Evolutionary conservation across 192 early-diverging fungal species (phyloP).

Genomic region (Lunasporangiospora selenospora): DNA sequence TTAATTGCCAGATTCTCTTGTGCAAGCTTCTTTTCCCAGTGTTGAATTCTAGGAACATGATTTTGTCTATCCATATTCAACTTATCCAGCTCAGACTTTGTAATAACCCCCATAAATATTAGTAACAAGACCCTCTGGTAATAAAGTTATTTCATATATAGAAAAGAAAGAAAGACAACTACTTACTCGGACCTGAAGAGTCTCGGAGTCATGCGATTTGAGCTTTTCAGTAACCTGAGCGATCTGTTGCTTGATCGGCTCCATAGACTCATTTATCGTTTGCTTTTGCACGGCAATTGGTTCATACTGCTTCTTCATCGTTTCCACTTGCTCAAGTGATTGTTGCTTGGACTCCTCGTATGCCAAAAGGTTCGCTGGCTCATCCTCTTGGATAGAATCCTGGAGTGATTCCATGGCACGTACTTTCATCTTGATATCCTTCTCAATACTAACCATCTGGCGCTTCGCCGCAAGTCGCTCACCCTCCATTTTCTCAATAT

Average conservation of each 20-base stretch:
- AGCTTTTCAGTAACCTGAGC: constrained; percentile 44
- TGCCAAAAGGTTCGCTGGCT: constrained; percentile 66
- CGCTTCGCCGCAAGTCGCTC: constrained; percentile 11
- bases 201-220: neutral
- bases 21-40: constrained; percentile 61
- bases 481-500: neutral
- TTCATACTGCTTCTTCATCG: constrained; percentile 64
- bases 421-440: constrained; percentile 13
- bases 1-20: constrained; percentile 40
- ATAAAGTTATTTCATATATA: no score
- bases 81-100: constrained; percentile 21
- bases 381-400: constrained; percentile 53
- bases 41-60: constrained; percentile 16
- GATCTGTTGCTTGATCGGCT: constrained; percentile 51
- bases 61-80: constrained; percentile 9
- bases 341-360: constrained; percentile 61
- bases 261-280: constrained; percentile 22
- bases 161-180: neutral
- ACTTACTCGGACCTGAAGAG: constrained; percentile 26
- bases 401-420: constrained; percentile 10
- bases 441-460: constrained; percentile 3
- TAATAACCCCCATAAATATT: neutral
- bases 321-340: constrained; percentile 57
- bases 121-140: neutral
- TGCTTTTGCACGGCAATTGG: constrained; percentile 55